Percentiles rank a stretch among this genome's conserved stretches.
Evolutionary conservation across 495 filamentous ascomycete genomes (phyloP).

Genomic region (Talaromyces nanjingensis): DNA sequence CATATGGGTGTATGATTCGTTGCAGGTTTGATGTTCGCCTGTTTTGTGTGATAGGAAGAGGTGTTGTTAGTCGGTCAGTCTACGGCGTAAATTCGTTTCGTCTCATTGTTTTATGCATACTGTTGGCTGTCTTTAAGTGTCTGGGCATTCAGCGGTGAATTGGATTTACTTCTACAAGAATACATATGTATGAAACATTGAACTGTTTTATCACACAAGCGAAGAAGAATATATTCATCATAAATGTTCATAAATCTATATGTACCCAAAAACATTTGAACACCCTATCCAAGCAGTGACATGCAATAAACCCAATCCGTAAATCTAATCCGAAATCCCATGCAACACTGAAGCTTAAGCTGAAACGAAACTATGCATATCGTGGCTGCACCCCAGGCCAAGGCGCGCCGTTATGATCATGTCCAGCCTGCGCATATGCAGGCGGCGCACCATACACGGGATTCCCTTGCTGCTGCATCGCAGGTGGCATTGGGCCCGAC

Average conservation of each 20-base stretch:
- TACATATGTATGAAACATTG: too few relatives aligned
- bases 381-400: neutral
- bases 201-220: neutral
- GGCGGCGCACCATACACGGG: neutral
- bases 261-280: neutral
- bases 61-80: neutral
- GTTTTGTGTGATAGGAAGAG: neutral
- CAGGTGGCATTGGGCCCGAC: constrained; percentile 6
- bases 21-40: neutral
- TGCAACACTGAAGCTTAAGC: neutral
- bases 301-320: neutral
- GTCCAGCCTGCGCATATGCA: neutral
- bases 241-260: neutral
- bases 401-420: neutral
- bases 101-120: neutral
- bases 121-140: neutral
- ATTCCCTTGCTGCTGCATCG: constrained; percentile 4
- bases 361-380: neutral
- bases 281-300: neutral
- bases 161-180: neutral
- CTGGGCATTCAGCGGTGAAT: neutral
- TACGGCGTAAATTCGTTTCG: neutral
- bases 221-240: neutral
- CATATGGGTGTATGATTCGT: neutral
- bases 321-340: neutral